Evolutionary conservation across 805 yeast species (phyloP), one percentile per base, ranked within the genome.

Genomic region (Blastobotrys terrestris): DNA sequence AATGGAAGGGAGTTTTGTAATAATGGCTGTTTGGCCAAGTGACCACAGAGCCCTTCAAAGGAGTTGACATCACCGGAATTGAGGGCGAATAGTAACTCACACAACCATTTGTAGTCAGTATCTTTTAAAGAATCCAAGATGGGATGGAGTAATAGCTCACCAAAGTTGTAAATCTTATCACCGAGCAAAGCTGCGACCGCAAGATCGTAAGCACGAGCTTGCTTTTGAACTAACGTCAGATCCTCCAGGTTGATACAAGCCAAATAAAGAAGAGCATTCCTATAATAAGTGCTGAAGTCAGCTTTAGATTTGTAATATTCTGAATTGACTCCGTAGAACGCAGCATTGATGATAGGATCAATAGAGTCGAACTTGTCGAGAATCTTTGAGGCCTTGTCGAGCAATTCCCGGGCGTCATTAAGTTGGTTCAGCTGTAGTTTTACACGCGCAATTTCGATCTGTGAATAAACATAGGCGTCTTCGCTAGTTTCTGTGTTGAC

Each of bases 81-180:
- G 62, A 94, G 75, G 21, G 85, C 76, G 54, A 80, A 73, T 50
- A 94, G 75, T 57, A 91, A 71, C 48, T 84, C 78, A 57, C 81
- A 79, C 56, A 94, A 72, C 96, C 96, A 89, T 39, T 72, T 68
- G 67, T 79, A 79, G 45, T 73, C 72, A 42, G 79, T 68, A 50
- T 72, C 75, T 22, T 72, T 71, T 43, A 85, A 76, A 41, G 74
- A 68, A 43, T 72, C 66, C 68, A 90, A 78, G 46, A 92, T 82
- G 44, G 94, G 96, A 69, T 92, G 98, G 67, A 90, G 81, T 55
- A 94, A 77, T 57, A 94, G 78, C 71, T 94, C 99, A 49, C 98
- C 98, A 69, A 94, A 94, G 72, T 92, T 94, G 75, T 89, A 94
- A 61, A 92, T 87, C 63, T 80, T 83, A 65, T 90, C 96, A 48